Evolutionary conservation across 2,329 filamentous ascomycete species (phyloP), one percentile per base, ranked within the genome.

Genomic region (Fusarium sp.): DNA sequence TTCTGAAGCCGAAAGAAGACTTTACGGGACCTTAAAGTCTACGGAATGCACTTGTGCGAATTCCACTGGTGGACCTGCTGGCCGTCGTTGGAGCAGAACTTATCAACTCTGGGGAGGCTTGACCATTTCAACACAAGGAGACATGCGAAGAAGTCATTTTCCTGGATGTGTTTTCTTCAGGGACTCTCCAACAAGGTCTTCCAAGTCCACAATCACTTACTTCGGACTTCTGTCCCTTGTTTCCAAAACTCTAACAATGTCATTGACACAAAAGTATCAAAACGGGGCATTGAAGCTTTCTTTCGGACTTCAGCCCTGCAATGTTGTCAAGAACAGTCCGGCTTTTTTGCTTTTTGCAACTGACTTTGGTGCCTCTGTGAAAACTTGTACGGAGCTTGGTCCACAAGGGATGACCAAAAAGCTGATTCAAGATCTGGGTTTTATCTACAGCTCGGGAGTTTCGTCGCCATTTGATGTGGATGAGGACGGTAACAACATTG

Each of bases 191-290:
- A 25, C 3, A 9, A 9, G 5, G 13, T 38, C 25, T 4, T 40
- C 15, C 7, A 56, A 11, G 0, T 40, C 24, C 7, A 53, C 40
- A 0, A 10, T 36, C 1, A 5, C 2, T 0, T 56, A 53, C 0
- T 13, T 36, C 3, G 48, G 53, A 0, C 7, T 46, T 11, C 25
- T 28, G 0, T 28, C 11, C 7, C 0, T 4, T 1, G 0, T 53
- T 11, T 28, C 25, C 0, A 25, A n/a, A 11, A 28, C 0, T 0
- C 0, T 51, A 0, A 24, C 31, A 0, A 0, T 51, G 1, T 36
- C 48, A 3, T 0, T 25, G 0, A 24, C 15, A 4, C 29, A 22
- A 36, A 7, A 19, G 0, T 7, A 29, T 6, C 40, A 29, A 1
- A 2, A 29, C 7, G 40, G 40, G 1, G 12, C n/a, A 15, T 36